Conservation (phyloP, 1,139 yeast species). For the Hanseniaspora sp. region DNA sequence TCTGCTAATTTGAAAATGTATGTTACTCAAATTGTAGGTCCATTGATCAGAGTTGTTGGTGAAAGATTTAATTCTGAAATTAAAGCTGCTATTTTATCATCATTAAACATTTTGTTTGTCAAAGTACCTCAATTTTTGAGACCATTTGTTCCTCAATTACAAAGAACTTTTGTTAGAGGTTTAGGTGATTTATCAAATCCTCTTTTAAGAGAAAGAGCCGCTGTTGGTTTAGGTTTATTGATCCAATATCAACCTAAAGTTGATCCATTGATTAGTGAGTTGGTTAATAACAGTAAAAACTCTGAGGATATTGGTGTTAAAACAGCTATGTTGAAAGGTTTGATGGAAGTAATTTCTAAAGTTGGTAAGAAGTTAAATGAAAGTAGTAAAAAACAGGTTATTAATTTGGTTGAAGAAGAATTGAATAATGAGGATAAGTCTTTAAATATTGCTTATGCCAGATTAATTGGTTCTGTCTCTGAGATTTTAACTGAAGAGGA, state of each 20-base stretch:
- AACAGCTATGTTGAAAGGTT: slow-evolving; percentile 74
- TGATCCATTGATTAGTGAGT: slow-evolving; percentile 79
- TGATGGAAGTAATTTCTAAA: slow-evolving; percentile 68
- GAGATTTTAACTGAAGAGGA: slow-evolving; percentile 56
- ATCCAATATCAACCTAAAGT: slow-evolving; percentile 87
- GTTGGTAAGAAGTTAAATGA: slow-evolving; percentile 74
- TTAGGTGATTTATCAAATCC: slow-evolving; percentile 68
- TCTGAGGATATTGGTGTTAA: slow-evolving; percentile 57
- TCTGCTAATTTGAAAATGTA: slow-evolving; percentile 69
- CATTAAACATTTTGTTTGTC: slow-evolving; percentile 63
- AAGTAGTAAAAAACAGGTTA: slow-evolving; percentile 54
- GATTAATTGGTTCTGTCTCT: slow-evolving; percentile 64
- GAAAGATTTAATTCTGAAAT: slow-evolving; percentile 85
- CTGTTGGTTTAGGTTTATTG: slow-evolving; percentile 75
- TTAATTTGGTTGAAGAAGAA: slow-evolving; percentile 69
- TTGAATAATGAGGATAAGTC: slow-evolving; percentile 40
- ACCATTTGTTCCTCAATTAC: slow-evolving; percentile 95
- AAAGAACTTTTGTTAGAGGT: slow-evolving; percentile 90
- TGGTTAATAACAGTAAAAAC: slow-evolving; percentile 62
- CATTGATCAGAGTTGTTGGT: slow-evolving; percentile 94
- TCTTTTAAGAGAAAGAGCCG: slow-evolving; percentile 71
- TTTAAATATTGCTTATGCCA: slow-evolving; percentile 66
- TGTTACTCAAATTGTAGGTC: slow-evolving; percentile 93
- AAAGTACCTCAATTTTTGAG: slow-evolving; percentile 85
- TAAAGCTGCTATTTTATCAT: slow-evolving; percentile 80